Evolutionary conservation across 2,329 filamentous ascomycete genomes (phyloP).

Genomic region (Fusarium goolgardi): DNA sequence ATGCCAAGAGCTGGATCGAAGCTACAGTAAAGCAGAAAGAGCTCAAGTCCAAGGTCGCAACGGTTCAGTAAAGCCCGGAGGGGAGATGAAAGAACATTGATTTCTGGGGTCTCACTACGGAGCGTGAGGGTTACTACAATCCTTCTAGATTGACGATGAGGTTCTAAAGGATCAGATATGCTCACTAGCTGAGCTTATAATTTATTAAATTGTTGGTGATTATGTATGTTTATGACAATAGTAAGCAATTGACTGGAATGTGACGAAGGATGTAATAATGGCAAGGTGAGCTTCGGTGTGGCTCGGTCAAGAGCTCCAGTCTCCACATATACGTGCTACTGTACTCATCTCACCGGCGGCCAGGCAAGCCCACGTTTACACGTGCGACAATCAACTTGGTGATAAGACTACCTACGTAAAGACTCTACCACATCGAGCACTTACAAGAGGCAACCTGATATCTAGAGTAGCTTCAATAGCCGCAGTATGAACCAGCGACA

Average conservation of each 20-base stretch:
- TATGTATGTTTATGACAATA: neutral
- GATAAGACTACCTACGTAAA: slow-evolving; percentile 6
- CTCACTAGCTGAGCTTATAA: neutral
- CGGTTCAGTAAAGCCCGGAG: slow-evolving; percentile 56
- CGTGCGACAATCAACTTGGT: slow-evolving; percentile 29
- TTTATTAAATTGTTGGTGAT: neutral
- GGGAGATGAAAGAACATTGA: neutral
- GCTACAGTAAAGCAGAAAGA: slow-evolving; percentile 63
- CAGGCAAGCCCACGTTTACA: slow-evolving; percentile 38
- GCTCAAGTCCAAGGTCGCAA: slow-evolving; percentile 59
- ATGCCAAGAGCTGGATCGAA: slow-evolving; percentile 66
- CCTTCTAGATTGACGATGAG: neutral
- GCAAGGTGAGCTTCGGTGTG: slow-evolving; percentile 40
- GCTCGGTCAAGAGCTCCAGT: slow-evolving; percentile 40
- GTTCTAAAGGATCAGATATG: neutral
- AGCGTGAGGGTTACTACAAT: neutral
- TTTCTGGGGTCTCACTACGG: neutral
- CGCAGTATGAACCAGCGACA: slow-evolving; percentile 39
- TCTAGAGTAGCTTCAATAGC: neutral
- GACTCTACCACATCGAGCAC: neutral
- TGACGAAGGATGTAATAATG: neutral
- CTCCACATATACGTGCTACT: slow-evolving; percentile 39
- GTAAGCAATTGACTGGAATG: neutral
- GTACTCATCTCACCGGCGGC: slow-evolving; percentile 19
- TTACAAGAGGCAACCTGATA: neutral